A percentile compares a stretch with the other conserved stretches of the same genome.
Conservation (phyloP, 257 asterid genomes). For the Nicotiana tabacum region DNA sequence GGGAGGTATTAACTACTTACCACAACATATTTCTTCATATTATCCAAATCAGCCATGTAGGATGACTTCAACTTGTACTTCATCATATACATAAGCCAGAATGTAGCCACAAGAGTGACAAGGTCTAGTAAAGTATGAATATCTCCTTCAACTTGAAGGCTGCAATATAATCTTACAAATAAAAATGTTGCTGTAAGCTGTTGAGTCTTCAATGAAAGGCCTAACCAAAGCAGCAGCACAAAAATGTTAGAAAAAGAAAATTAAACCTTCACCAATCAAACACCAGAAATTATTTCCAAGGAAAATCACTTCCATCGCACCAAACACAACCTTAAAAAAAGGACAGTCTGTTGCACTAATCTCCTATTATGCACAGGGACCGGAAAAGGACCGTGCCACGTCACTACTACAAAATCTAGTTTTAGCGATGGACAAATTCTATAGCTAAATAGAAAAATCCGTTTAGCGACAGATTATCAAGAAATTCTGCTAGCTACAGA, state of each 20-base stretch:
- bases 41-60: slow-evolving; percentile 61
- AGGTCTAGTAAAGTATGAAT: slow-evolving; percentile 87
- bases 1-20: slow-evolving; percentile 29
- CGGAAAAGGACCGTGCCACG: no score
- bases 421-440: no score
- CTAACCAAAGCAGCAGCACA: slow-evolving; percentile 21
- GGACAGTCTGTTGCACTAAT: no score
- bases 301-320: no score
- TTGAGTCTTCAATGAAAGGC: slow-evolving; percentile 85
- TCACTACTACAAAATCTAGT: no score
- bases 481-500: no score
- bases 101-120: slow-evolving; percentile 69
- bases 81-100: slow-evolving; percentile 91
- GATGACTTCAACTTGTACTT: slow-evolving; percentile 66
- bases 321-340: no score
- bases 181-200: slow-evolving; percentile 80
- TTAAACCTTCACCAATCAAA: no score
- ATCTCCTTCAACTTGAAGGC: slow-evolving; percentile 68
- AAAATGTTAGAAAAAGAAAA: not conserved
- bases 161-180: slow-evolving; percentile 61
- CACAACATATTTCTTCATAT: slow-evolving; percentile 59
- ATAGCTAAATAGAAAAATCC: no score
- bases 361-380: no score
- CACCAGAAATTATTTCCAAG: no score
- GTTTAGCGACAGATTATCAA: no score